A percentile compares a stretch with the other conserved stretches of the same genome.
Evolutionary conservation across 106 monocot species (phyloP).

Genomic region (Acanthochlamys bracteata): DNA sequence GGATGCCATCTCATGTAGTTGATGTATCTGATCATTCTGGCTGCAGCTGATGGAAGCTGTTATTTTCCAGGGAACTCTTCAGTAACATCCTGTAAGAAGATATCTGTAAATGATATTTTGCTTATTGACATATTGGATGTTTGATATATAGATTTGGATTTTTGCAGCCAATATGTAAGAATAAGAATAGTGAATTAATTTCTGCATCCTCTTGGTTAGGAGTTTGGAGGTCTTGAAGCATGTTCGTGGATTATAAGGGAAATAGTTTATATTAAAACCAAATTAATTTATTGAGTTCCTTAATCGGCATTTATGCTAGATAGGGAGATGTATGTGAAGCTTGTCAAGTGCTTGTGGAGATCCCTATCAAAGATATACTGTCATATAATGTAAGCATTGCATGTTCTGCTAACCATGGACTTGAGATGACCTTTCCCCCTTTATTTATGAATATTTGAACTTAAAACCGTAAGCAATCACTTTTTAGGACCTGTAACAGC

Average conservation of each 20-base stretch:
- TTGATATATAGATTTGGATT: slow-evolving; percentile 10
- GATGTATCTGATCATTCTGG: no score
- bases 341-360: slow-evolving; percentile 19
- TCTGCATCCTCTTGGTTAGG: slow-evolving; percentile 36
- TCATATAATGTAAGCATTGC: slow-evolving; percentile 47
- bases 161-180: slow-evolving; percentile 27
- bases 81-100: slow-evolving; percentile 28
- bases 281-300: slow-evolving; percentile 29
- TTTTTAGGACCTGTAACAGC: slow-evolving; percentile 37
- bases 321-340: slow-evolving; percentile 31
- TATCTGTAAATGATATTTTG: slow-evolving; percentile 29
- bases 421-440: slow-evolving; percentile 23
- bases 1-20: no score
- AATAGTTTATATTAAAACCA: slow-evolving; percentile 13
- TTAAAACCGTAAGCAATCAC: slow-evolving; percentile 35
- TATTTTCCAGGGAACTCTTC: slow-evolving; percentile 19
- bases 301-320: slow-evolving; percentile 52
- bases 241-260: slow-evolving; percentile 32
- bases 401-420: slow-evolving; percentile 36
- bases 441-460: no score
- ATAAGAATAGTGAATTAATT: slow-evolving; percentile 31
- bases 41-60: slow-evolving; percentile 11
- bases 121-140: slow-evolving; percentile 26
- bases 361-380: slow-evolving; percentile 30
- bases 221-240: slow-evolving; percentile 20